Percentiles rank a stretch among this genome's conserved stretches.
These are phyloP conservation scores for Acephala macrosclerotiorum DNA, from an alignment of 2,329 filamentous ascomycete genomes.

Conservation along the genomic window DNA sequence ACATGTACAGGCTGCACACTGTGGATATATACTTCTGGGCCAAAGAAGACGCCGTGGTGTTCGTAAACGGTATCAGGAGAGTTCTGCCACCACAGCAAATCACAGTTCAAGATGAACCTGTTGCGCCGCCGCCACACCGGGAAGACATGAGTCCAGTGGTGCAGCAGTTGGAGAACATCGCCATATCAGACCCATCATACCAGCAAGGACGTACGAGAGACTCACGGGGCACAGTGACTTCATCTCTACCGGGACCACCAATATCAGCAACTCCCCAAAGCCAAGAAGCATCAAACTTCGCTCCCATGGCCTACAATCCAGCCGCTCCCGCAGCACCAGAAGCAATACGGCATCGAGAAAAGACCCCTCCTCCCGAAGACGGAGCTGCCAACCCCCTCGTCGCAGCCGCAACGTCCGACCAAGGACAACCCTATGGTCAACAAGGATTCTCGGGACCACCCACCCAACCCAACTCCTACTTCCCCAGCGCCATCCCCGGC, in stretches of 20 bases:
- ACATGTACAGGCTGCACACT: conserved; percentile 79
- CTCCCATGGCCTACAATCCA: conserved; percentile 79
- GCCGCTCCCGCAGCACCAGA: conserved; percentile 80
- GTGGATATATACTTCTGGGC: conserved; percentile 85
- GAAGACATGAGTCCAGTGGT: conserved; percentile 72
- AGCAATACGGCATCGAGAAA: conserved; percentile 74
- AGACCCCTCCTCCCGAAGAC: conserved; percentile 79
- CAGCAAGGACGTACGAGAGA: conserved; percentile 40
- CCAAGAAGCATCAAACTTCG: conserved; percentile 55
- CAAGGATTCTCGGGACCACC: conserved; percentile 33
- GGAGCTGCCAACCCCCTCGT: conserved; percentile 64
- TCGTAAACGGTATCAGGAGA: conserved; percentile 72
- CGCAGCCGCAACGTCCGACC: conserved; percentile 64
- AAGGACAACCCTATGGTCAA: conserved; percentile 53
- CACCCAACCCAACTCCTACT: conserved; percentile 37
- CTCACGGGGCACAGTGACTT: conserved; percentile 34
- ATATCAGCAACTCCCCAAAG: conserved; percentile 46
- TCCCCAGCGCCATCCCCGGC: conserved; percentile 47
- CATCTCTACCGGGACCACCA: conserved; percentile 41
- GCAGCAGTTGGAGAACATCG: conserved; percentile 75
- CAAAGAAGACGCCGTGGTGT: conserved; percentile 72
- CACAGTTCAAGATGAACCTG: conserved; percentile 70
- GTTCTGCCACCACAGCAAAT: conserved; percentile 68
- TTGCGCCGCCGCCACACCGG: conserved; percentile 53
- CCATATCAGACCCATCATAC: conserved; percentile 67